Percentiles rank a stretch among this genome's conserved stretches.
Evolutionary conservation across 495 filamentous ascomycete genomes (phyloP).

Genomic region (Neurospora tetraspora): DNA sequence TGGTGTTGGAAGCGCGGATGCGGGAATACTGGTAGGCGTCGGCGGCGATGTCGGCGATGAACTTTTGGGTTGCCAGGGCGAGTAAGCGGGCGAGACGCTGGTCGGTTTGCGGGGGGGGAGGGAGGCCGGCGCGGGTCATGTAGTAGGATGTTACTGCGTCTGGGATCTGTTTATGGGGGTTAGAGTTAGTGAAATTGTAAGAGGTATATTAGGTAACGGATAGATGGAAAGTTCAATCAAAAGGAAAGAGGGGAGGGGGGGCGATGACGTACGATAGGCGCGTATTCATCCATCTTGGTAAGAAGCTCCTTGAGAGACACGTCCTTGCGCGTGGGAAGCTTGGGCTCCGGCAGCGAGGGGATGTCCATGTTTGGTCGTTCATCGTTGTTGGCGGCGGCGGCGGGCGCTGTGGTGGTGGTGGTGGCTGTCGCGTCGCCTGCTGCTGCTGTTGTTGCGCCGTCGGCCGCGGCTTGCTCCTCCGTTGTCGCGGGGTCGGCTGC

Average conservation of each 20-base stretch:
- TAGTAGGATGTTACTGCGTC: conserved; percentile 98
- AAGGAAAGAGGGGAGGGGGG: background rate
- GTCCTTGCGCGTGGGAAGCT: conserved; percentile 70
- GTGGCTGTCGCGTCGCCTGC: background rate
- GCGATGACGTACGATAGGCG: conserved; percentile 67
- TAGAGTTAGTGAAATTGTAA: background rate
- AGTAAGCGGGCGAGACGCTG: conserved; percentile 84
- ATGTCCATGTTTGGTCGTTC: background rate
- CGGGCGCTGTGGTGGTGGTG: background rate
- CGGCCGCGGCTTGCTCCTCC: conserved; percentile 8
- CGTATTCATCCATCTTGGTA: conserved; percentile 95
- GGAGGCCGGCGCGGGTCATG: conserved; percentile 87
- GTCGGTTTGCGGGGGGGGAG: conserved; percentile 77
- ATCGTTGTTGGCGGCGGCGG: conserved; percentile 2
- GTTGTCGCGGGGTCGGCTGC: conserved; percentile 12
- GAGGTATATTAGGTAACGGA: background rate
- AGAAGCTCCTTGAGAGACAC: conserved; percentile 83
- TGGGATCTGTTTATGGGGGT: conserved; percentile 57
- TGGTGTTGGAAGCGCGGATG: conserved; percentile 85
- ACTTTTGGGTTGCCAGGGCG: conserved; percentile 93
- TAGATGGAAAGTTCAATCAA: background rate
- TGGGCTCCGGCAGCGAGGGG: conserved; percentile 23
- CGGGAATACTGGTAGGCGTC: conserved; percentile 96
- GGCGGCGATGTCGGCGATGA: conserved; percentile 92
- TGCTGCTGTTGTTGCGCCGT: background rate